phyloP scores from a whole-genome alignment of 805 yeast species.

The Starmerella floricola region DNA sequence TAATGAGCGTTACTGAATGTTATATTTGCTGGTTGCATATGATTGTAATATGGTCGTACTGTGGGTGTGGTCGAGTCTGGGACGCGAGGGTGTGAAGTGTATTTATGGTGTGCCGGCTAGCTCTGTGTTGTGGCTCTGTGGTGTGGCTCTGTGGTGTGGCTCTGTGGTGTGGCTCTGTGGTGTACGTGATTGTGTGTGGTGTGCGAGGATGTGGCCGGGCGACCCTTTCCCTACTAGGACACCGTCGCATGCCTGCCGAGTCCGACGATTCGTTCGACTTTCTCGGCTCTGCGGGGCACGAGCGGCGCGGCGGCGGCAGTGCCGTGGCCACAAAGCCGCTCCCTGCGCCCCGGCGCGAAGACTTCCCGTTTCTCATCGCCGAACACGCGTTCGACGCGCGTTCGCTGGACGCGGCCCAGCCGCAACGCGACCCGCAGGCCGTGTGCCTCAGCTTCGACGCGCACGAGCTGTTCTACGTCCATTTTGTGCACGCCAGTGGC shows the following conservation, averaged over 20 bases:
- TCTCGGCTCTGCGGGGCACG: slow-evolving; percentile 4
- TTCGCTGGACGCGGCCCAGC: slow-evolving; percentile 19
- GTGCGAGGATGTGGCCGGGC: too few relatives aligned
- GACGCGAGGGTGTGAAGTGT: too few relatives aligned
- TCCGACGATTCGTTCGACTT: slow-evolving; percentile 17
- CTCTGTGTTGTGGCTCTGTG: too few relatives aligned
- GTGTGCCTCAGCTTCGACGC: slow-evolving; percentile 29
- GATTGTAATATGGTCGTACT: too few relatives aligned
- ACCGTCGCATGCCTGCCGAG: slow-evolving; percentile 1
- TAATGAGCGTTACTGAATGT: too few relatives aligned
- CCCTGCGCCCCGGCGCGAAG: slow-evolving; percentile 11
- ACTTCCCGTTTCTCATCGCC: slow-evolving; percentile 29
- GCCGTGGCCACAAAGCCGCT: not conserved
- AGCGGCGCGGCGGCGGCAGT: not conserved
- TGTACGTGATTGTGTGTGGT: too few relatives aligned
- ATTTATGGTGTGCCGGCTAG: too few relatives aligned
- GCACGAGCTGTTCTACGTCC: slow-evolving; percentile 30
- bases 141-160: too few relatives aligned
- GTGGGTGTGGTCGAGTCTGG: too few relatives aligned
- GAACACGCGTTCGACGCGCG: slow-evolving; percentile 28
- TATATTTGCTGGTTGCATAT: too few relatives aligned
- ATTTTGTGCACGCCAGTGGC: slow-evolving; percentile 32
- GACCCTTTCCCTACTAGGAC: too few relatives aligned
- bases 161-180: too few relatives aligned
- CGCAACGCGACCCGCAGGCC: slow-evolving; percentile 26